Base-by-base conservation (phyloP, 2,329 filamentous ascomycete species). In the Xylaria sp. region DNA sequence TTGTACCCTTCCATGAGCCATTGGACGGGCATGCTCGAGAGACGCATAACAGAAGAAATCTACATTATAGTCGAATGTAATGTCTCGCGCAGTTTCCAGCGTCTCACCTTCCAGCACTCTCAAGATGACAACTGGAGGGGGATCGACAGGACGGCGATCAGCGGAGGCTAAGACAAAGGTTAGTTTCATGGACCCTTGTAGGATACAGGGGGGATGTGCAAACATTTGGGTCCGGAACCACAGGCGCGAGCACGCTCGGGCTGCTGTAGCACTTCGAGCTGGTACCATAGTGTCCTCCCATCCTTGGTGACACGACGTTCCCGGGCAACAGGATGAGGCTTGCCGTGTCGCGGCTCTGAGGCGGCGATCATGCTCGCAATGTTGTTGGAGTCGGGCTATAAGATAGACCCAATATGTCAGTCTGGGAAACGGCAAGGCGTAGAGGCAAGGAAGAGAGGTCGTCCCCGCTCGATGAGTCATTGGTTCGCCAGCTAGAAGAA, bases 31-130 rank as follows among this genome's bases (percentile, higher is more conserved):
- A 68, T 91, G 87, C 71, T 97, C 92, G 60, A 99, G 81, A 4
- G 92, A 97, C 55, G 92, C 91, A 70, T 91, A 97, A 47, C 97
- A 86, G 77, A 99, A 97, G 83, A 97, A 97, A 76, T 96, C 96
- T 71, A 92, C 92, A 71, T 96, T 93, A 79, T 97, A 96, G 60
- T 86, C 83, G 70, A 96, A 96, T 1, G 94, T 97, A 69, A 92
- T 84, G 62, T 92, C 89, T 71, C 81, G 81, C 58, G 83, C 82
- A 55, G 79, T 76, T 53, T 83, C 80, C 23, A 86, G 79, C 30
- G 86, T 78, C 39, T 80, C 76, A 42, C 88, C 90, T 71, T 96
- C 90, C 68, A 86, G 91, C 65, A 97, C 89, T 66, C 88, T 88
- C 63, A 99, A 80, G 75, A 96, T 91, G 46, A 97, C 91, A 58